Evolutionary conservation across 2,329 filamentous ascomycete species (phyloP).

Genomic region (Penicillium carneum): DNA sequence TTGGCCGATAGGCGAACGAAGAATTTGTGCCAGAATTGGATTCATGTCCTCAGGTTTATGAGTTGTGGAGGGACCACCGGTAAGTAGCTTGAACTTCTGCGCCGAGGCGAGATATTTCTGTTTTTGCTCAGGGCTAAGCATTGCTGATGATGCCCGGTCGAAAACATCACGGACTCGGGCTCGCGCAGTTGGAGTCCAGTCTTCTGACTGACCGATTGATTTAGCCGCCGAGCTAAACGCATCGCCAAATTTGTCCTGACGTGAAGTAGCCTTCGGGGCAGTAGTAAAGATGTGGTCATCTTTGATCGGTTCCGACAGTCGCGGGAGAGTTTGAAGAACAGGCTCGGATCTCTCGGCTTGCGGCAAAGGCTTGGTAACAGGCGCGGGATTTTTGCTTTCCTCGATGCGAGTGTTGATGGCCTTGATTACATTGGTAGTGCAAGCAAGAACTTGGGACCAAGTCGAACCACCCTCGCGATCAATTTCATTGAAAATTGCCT

Average conservation of each 20-base stretch:
- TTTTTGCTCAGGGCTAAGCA: constrained; percentile 52
- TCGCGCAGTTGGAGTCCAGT: constrained; percentile 53
- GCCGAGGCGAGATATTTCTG: constrained; percentile 47
- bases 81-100: constrained; percentile 50
- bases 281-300: constrained; percentile 58
- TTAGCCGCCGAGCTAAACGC: constrained; percentile 55
- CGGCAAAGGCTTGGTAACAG: constrained; percentile 40
- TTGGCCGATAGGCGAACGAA: constrained; percentile 65
- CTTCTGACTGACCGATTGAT: constrained; percentile 54
- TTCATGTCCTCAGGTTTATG: constrained; percentile 60
- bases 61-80: constrained; percentile 37
- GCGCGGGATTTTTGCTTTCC: constrained; percentile 60
- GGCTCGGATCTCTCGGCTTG: constrained; percentile 54
- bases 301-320: constrained; percentile 58
- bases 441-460: constrained; percentile 77
- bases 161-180: constrained; percentile 50
- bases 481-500: constrained; percentile 84
- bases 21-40: constrained; percentile 57
- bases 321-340: constrained; percentile 57
- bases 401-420: constrained; percentile 73
- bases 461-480: constrained; percentile 79
- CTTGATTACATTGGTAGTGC: constrained; percentile 74
- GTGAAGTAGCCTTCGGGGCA: constrained; percentile 47
- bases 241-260: constrained; percentile 49
- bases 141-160: constrained; percentile 48